Evolutionary conservation across 2,329 filamentous ascomycete genomes (phyloP).

Genomic region (Aspergillus quadricinctus): DNA sequence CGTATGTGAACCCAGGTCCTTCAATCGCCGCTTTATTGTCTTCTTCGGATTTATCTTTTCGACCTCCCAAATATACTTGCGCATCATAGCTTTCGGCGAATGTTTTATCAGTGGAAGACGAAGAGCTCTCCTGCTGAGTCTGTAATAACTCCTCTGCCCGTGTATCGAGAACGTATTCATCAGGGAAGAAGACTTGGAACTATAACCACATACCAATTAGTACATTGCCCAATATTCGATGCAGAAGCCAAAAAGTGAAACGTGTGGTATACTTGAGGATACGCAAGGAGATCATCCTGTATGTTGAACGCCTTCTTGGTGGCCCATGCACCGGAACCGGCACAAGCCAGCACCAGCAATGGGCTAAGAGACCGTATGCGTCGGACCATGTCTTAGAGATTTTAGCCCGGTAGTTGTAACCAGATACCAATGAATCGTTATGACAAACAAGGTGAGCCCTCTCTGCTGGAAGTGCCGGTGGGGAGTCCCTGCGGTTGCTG

Average conservation of each 20-base stretch:
- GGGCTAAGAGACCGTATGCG: conserved; percentile 19
- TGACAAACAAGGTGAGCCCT: conserved; percentile 7
- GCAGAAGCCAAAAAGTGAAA: background rate
- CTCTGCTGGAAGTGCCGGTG: background rate
- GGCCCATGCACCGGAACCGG: conserved; percentile 40
- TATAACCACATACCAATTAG: conserved; percentile 38
- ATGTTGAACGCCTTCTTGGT: conserved; percentile 70
- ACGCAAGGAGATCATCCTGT: conserved; percentile 80
- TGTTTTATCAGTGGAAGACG: conserved; percentile 8
- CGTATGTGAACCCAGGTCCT: conserved; percentile 48
- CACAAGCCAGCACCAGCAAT: conserved; percentile 30
- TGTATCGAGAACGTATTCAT: conserved; percentile 65
- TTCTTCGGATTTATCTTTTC: conserved; percentile 35
- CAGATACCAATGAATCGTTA: background rate
- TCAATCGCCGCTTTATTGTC: conserved; percentile 52
- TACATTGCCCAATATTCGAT: background rate
- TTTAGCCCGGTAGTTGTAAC: background rate
- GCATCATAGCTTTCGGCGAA: conserved; percentile 16
- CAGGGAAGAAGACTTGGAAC: conserved; percentile 76
- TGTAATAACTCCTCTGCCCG: conserved; percentile 60
- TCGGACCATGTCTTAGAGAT: conserved; percentile 21
- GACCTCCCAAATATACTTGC: conserved; percentile 22
- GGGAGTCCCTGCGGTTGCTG: background rate
- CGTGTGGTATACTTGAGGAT: conserved; percentile 64
- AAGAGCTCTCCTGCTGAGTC: conserved; percentile 16